Evolutionary conservation across 139 green algal species (phyloP), one percentile per base, ranked within the genome.

Genomic region (Chlamydomonas schloesseri): DNA sequence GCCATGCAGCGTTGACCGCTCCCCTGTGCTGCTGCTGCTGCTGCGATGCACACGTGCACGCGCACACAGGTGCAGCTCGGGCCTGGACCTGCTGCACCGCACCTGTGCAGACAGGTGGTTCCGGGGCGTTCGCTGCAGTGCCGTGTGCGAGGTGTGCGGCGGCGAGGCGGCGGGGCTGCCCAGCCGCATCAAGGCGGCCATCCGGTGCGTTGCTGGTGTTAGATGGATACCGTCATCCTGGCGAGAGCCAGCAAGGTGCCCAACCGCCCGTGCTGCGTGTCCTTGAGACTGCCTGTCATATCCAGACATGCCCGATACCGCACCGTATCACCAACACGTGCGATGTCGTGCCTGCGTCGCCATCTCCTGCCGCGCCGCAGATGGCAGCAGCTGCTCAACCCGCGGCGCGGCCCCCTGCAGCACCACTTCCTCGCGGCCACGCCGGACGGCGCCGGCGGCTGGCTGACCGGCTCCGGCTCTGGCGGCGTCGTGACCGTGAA

Each of bases 61-160:
- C 42, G 5, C 46, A 15, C 42, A 24, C 68, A 87, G 82, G 69
- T 87, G 82, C 70, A 36, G 37, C 57, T 53, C 82, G 8, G 82
- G 82, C 18, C 37, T 87, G 55, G 82, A 87, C 36, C 62, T 82
- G 70, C 53, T 87, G 13, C 82, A 87, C 69, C 57, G 42, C 34
- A 4, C n/a, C 57, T 87, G 82, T 53, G 82, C 82, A 13, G 70
- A 87, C 23, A 70, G 82, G 33, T 87, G 82, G 82, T 87, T 87
- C 73, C 70, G 70, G 5, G 79, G 79, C 24, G 71, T 87, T 36
- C 70, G 82, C 28, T 34, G 55, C 58, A 73, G 34, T 55, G 73
- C 33, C n/a, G 29, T 34, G 34, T 87, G 82, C 53, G 82, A 87
- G 82, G 82, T 87, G 69, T 87, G 82, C 58, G 82, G 82, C 15